Base-by-base conservation (phyloP, 2,329 filamentous ascomycete species). In the Sporothrix pseudoabietina region DNA sequence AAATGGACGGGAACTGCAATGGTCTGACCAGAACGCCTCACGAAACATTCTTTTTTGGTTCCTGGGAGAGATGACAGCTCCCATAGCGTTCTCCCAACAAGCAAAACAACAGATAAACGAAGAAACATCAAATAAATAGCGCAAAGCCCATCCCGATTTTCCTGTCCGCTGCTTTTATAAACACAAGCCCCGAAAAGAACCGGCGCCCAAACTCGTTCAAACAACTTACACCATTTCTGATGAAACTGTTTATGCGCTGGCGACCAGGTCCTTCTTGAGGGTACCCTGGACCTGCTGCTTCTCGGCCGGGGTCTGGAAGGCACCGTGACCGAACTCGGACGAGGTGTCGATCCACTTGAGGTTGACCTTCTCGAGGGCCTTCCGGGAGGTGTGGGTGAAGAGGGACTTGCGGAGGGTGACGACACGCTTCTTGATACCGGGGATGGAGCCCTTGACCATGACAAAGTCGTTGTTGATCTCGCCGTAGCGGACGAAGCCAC, bases 341-440 rank as follows among this genome's bases (percentile, higher is more conserved):
- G 94, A 98, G 81, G 96, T 99, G 83, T 99, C 96, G 92, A 99
- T 99, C 96, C 96, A 99, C 88, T 99, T 99, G 88, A 99, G 93
- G 83, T 95, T 93, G 85, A 98, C 93, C 93, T 99, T 98, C 92
- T 99, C 96, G 82, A 97, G 89, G 73, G 96, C 93, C 85, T 92
- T 94, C 84, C 96, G 90, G 83, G 92, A 97, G 80, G 94, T 98
- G 90, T 99, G 96, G 77, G 88, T 89, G 90, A 96, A 98, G 90
- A 99, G 96, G 79, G 95, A 97, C 90, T 98, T 99, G 86, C 96
- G 93, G 81, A 99, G 92, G 79, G 96, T 99, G 88, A 98, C 93
- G 84, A 99, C 91, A 84, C 96, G 91, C 94, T 99, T 99, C 94
- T 98, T 98, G 83, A 94, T 91, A 91, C 96, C 96, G 77, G 96